These are phyloP conservation scores for Blechomonas ayalai DNA, from an alignment of 208 protist species.

Conservation along the genomic window DNA sequence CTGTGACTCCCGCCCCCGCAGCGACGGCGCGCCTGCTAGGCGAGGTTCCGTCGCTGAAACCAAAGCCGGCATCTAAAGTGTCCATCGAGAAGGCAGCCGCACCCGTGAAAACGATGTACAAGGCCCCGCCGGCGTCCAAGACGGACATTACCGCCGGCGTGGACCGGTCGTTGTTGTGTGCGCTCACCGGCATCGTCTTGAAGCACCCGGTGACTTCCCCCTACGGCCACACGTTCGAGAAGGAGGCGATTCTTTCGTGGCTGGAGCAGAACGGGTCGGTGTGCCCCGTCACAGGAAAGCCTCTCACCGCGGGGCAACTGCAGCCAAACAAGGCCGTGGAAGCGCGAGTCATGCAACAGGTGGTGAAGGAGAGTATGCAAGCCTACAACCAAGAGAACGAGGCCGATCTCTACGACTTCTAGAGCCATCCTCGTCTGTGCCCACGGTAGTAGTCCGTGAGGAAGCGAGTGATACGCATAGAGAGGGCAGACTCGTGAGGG, in stretches of 20 bases:
- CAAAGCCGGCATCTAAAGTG: constrained; percentile 49
- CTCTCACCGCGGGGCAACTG: constrained; percentile 51
- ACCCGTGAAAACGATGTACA: constrained; percentile 38
- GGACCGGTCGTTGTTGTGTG: constrained; percentile 64
- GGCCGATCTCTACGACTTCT: constrained; percentile 89
- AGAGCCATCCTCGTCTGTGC: constrained; percentile 7
- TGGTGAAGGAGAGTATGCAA: constrained; percentile 71
- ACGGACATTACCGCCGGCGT: constrained; percentile 46
- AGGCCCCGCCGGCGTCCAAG: constrained; percentile 20
- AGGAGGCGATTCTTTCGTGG: constrained; percentile 79
- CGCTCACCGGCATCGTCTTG: constrained; percentile 83
- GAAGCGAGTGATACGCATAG: no score
- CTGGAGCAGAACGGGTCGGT: constrained; percentile 82
- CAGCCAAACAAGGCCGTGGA: constrained; percentile 55
- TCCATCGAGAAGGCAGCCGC: constrained; percentile 63
- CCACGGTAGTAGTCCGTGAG: no score
- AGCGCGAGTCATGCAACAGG: constrained; percentile 71
- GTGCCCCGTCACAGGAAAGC: constrained; percentile 87
- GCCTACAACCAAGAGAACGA: constrained; percentile 47
- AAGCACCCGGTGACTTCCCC: constrained; percentile 88
- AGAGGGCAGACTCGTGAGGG: no score
- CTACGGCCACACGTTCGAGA: constrained; percentile 86
- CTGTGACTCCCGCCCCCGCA: constrained; percentile 9
- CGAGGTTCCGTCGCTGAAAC: constrained; percentile 53
- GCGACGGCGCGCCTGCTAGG: constrained; percentile 29